A percentile compares a stretch with the other conserved stretches of the same genome.
Conservation (phyloP, 2,329 filamentous ascomycete genomes). For the Coleophoma eucalyptorum region DNA sequence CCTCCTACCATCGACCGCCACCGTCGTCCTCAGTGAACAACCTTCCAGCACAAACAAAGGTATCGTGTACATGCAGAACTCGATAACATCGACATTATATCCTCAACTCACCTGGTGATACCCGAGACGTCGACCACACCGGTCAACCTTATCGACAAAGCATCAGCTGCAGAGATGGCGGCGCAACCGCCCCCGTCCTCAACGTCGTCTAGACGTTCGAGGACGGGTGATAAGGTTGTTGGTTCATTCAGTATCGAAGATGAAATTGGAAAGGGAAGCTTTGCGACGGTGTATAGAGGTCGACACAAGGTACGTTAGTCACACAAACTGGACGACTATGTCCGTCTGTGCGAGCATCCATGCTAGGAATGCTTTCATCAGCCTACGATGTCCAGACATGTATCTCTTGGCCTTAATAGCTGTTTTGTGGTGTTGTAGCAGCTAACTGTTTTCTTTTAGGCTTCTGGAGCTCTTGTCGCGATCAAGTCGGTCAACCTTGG, state of each 20-base stretch:
- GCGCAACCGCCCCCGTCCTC: conserved; percentile 38
- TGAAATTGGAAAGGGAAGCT: conserved; percentile 96
- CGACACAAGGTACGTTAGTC: conserved; percentile 68
- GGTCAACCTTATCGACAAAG: conserved; percentile 9
- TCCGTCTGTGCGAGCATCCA: too few relatives aligned
- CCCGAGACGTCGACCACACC: conserved; percentile 12
- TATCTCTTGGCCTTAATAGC: too few relatives aligned
- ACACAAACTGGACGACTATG: neutral
- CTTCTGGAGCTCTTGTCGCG: conserved; percentile 77
- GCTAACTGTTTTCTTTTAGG: conserved; percentile 43
- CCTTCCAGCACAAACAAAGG: conserved; percentile 3
- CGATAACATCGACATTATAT: conserved; percentile 26
- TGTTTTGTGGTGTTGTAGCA: too few relatives aligned
- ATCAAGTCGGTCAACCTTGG: conserved; percentile 94
- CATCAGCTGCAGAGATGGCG: conserved; percentile 26
- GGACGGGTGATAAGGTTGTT: conserved; percentile 50
- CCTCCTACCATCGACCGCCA: neutral
- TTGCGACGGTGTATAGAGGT: conserved; percentile 90
- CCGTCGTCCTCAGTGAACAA: conserved; percentile 1
- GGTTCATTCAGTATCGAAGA: conserved; percentile 72
- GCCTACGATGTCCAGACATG: too few relatives aligned
- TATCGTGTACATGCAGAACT: conserved; percentile 31
- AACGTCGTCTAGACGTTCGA: conserved; percentile 32
- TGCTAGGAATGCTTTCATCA: neutral
- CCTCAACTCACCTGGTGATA: conserved; percentile 30